Evolutionary conservation across 23 red algal species (phyloP).

Genomic region (Agarophyton chilense): DNA sequence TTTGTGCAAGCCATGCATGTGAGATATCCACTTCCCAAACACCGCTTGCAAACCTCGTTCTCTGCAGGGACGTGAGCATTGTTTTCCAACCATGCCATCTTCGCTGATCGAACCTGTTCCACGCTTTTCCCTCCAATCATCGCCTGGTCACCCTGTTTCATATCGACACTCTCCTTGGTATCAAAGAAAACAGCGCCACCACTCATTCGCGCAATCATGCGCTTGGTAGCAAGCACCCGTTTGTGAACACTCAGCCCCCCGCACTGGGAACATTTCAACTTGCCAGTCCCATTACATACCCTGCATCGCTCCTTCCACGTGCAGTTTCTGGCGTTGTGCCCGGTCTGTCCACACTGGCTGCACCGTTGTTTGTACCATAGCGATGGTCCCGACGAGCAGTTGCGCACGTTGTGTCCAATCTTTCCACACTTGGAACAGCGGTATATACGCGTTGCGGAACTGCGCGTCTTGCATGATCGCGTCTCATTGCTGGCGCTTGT

Average conservation of each 20-base stretch:
- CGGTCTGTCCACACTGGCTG: background rate
- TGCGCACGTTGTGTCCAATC: constrained; percentile 20
- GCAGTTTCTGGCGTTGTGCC: constrained; percentile 33
- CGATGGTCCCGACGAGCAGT: background rate
- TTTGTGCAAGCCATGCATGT: constrained; percentile 16
- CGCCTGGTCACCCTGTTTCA: background rate
- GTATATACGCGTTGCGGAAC: background rate
- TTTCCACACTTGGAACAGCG: constrained; percentile 24
- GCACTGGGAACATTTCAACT: constrained; percentile 7
- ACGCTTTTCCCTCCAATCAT: background rate
- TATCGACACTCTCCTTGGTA: background rate
- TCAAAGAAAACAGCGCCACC: background rate
- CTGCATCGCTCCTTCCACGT: background rate
- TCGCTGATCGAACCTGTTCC: background rate
- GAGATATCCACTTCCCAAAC: constrained; percentile 5
- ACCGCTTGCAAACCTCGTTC: background rate
- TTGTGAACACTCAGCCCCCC: background rate
- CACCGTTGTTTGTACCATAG: constrained; percentile 8
- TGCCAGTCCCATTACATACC: constrained; percentile 2
- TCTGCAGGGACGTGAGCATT: background rate
- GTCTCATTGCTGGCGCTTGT: no score
- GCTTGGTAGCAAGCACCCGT: background rate
- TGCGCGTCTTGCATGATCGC: no score
- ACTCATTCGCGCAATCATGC: background rate
- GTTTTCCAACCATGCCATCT: background rate